Evolutionary conservation across 2,329 filamentous ascomycete species (phyloP).

Genomic region (Trichoderma sp.): DNA sequence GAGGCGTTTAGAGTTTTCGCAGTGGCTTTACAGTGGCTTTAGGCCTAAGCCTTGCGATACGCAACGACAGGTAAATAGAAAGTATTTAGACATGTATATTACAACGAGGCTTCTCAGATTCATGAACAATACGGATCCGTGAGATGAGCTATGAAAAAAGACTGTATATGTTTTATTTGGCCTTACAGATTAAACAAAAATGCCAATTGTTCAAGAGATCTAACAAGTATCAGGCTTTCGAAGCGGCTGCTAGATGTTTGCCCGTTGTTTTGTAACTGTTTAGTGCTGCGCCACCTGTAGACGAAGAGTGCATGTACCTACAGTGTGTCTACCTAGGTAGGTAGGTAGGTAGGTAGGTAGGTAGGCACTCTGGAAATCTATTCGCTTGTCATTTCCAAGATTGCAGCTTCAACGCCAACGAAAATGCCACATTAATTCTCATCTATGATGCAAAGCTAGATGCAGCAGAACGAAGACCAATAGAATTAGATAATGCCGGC

Average conservation of each 20-base stretch:
- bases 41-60: neutral
- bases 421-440: neutral
- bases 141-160: neutral
- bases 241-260: neutral
- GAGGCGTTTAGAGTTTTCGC: neutral
- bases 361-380: neutral
- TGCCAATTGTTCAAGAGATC: neutral
- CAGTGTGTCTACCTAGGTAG: too few species aligned
- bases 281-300: neutral
- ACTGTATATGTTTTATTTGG: fast-evolving
- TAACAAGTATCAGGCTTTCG: neutral
- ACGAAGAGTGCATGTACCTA: too few species aligned
- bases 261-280: neutral
- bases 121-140: neutral
- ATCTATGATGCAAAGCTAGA: neutral
- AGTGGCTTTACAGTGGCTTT: neutral
- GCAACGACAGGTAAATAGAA: neutral
- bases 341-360: too few species aligned
- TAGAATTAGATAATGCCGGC: too few species aligned
- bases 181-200: neutral
- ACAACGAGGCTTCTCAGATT: neutral
- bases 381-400: neutral
- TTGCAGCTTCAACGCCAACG: too few species aligned
- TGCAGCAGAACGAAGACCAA: neutral
- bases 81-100: neutral